Evolutionary conservation across 495 filamentous ascomycete species (phyloP), one percentile per base, ranked within the genome.

Genomic region (Parathielavia appendiculata): DNA sequence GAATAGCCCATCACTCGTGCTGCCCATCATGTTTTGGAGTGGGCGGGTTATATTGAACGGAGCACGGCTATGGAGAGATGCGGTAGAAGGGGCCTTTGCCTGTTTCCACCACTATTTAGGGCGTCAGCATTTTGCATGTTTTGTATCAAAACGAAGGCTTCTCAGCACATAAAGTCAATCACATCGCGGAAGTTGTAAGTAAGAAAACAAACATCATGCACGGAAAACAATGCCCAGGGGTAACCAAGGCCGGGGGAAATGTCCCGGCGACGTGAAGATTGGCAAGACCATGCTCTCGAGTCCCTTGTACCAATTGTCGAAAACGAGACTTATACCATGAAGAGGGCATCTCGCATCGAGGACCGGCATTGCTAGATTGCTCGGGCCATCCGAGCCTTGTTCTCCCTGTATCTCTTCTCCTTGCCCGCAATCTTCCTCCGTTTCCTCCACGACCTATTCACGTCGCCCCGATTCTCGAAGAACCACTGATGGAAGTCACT

Each of bases 391-490:
- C 83, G 80, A 60, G 79, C 80, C 65, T 80, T 83, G 64, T 93
- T 95, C 62, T 95, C 91, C 64, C 87, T 81, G 71, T 95, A 89
- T 63, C 92, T 79, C 76, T 89, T 90, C 71, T 88, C 85, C 78
- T 98, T 98, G 41, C 83, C 79, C 44, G 80, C 87, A 63, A 91
- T 81, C 67, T 92, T 86, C 57, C 89, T 82, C 63, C 89, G 71
- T 71, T 85, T 88, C 75, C 92, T 96, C 92, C 92, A 97, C 4
- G 86, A 87, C 23, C 91, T 79, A 68, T 96, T 97, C 53, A 87
- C 83, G 44, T 96, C 90, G 2, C 92, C 91, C 1, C 92, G 79
- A 58, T 92, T 81, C 69, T 95, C 91, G 83, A 88, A 97, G 71
- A 97, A 98, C 83, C 86, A 91, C 66, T 92, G 89, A 41, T 86